phyloP scores from a whole-genome alignment of 352 stramenopile species.

The Phytophthora aleatoria region DNA sequence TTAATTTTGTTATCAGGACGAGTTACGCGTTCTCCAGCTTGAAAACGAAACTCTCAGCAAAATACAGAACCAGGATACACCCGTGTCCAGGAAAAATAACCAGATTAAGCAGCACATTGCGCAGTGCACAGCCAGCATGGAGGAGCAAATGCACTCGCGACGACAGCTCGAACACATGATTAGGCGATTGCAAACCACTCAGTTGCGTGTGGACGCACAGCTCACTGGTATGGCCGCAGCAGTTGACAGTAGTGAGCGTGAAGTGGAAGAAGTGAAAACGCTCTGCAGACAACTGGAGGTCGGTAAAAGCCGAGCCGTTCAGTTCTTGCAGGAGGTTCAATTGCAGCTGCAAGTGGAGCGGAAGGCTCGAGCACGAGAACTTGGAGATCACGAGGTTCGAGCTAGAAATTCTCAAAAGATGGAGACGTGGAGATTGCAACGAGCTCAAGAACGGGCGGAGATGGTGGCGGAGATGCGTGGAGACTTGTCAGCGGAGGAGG shows the following conservation, averaged over 20 bases:
- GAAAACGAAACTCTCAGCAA: constrained; percentile 71
- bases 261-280: constrained; percentile 75
- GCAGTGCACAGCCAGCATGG: constrained; percentile 71
- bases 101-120: constrained; percentile 72
- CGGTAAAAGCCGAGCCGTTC: constrained; percentile 68
- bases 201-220: constrained; percentile 73
- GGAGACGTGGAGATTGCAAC: constrained; percentile 75
- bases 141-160: constrained; percentile 79
- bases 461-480: constrained; percentile 79
- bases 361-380: constrained; percentile 63
- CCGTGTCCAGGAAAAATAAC: constrained; percentile 72
- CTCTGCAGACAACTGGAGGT: constrained; percentile 81
- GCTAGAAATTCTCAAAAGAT: constrained; percentile 85
- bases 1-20: constrained; percentile 45
- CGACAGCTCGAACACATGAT: constrained; percentile 86
- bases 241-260: constrained; percentile 65
- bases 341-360: constrained; percentile 73
- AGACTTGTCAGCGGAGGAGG: constrained; percentile 72
- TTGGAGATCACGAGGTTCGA: constrained; percentile 78
- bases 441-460: constrained; percentile 72
- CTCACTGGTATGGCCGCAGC: constrained; percentile 68
- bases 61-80: constrained; percentile 82
- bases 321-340: constrained; percentile 85
- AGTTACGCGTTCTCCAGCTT: constrained; percentile 68
- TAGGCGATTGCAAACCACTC: constrained; percentile 71